Base-by-base conservation (phyloP, 2,329 filamentous ascomycete genomes). In the Pseudodiploospora longispora region DNA sequence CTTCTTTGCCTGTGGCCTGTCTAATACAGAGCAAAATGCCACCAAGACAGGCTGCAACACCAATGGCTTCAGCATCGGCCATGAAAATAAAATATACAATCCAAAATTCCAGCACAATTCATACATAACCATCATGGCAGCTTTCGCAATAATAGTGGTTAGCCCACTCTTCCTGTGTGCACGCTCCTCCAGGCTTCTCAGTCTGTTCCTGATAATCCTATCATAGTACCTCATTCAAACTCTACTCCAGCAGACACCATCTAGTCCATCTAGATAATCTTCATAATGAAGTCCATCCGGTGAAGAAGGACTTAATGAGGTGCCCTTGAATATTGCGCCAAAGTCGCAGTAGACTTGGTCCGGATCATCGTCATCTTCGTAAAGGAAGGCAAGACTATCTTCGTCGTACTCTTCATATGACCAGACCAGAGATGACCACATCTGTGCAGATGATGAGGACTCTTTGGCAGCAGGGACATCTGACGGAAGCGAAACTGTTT, bases 281-380 rank as follows among this genome's bases (percentile, higher is more conserved):
- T 78, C 74, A 43, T 72, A 72, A 28, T 67, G 70, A 43, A 71
- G 61, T 12, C 67, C 67, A 3, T 68, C 64, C 5, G 45, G 34
- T 29, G 45, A 38, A 4, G 42, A 32, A 19, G 50, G 43, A 3
- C 52, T 47, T n/a, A 44, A 28, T 30, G 41, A 50, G 0, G 46
- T 52, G 1, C 53, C 57, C 1, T 62, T 61, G 40, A 47, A 47
- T 30, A 47, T 62, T 28, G 72, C 65, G 5, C 71, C 66, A 47
- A 78, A 78, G 47, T 78, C 74, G 9, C 72, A 72, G 47, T 78
- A 78, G 34, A 78, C 71, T 32, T 73, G 68, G 27, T 73, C 73
- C 30, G 66, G 55, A 32, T 74, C 72, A 33, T 71, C 69, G 7
- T 65, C 62, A 35, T 69, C 67, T 7, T 64, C 60, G 12, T 67